Conservation (phyloP, 1,284 basidiomycete species). For the Coniophora puteana region DNA sequence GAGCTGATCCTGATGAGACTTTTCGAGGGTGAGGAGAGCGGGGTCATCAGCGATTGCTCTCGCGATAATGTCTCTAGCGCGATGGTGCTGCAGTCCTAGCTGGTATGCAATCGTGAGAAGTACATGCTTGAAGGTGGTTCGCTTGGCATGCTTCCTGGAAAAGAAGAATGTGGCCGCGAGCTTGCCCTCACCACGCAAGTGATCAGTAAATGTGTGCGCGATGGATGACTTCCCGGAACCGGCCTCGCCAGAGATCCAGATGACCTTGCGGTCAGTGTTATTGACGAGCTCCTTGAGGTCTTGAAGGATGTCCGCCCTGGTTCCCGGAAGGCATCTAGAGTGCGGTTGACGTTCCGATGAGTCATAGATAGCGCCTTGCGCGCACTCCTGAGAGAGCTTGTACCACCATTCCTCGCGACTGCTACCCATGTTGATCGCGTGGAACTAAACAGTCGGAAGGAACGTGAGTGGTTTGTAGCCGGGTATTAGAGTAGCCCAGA, state of each 20-base stretch:
- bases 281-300: too few relatives aligned
- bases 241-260: neutral
- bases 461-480: too few relatives aligned
- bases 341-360: neutral
- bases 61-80: neutral
- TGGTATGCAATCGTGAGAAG: neutral
- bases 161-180: neutral
- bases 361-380: neutral
- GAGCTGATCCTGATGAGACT: neutral
- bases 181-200: too few relatives aligned
- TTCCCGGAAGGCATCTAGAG: neutral
- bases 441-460: too few relatives aligned
- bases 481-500: too few relatives aligned
- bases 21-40: neutral
- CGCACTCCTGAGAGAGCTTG: neutral
- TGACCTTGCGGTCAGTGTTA: neutral
- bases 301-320: neutral
- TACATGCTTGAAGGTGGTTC: neutral
- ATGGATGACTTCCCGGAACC: slow-evolving; percentile 1
- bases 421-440: too few relatives aligned
- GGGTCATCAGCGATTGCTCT: neutral
- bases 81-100: neutral
- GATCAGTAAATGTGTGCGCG: neutral
- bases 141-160: neutral
- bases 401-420: too few relatives aligned